phyloP scores from a whole-genome alignment of 257 asterid genomes.

The Scutellaria barbata region DNA sequence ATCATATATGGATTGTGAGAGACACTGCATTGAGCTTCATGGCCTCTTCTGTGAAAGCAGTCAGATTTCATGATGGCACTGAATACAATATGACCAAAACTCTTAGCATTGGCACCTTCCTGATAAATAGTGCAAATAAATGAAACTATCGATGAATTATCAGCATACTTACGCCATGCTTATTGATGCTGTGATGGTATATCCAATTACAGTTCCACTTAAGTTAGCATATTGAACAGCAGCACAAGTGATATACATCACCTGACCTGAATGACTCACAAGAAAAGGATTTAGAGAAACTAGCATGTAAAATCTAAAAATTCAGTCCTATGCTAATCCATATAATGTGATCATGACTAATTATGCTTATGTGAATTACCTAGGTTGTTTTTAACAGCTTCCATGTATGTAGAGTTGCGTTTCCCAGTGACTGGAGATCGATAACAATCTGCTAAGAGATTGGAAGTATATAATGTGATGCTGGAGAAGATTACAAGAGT shows the following conservation, averaged over 20 bases:
- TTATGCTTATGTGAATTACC: conserved; percentile 36
- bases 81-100: conserved; percentile 6
- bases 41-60: conserved; percentile 64
- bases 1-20: conserved; percentile 63
- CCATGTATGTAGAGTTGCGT: conserved; percentile 71
- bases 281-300: neutral
- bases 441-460: conserved; percentile 65
- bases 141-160: neutral
- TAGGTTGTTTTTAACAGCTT: conserved; percentile 62
- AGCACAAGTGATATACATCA: conserved; percentile 61
- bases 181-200: conserved; percentile 73
- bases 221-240: conserved; percentile 62
- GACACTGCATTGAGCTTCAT: conserved; percentile 42
- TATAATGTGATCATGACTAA: too few species aligned
- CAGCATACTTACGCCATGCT: conserved; percentile 64
- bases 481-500: conserved; percentile 56
- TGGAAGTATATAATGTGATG: conserved; percentile 61
- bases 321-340: too few species aligned
- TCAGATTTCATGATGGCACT: conserved; percentile 70
- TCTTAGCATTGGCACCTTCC: neutral
- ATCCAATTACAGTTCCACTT: conserved; percentile 64
- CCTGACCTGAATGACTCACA: conserved; percentile 42
- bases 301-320: too few species aligned
- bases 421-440: conserved; percentile 57
- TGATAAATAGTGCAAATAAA: neutral